Percentiles rank a stretch among this genome's conserved stretches.
These are phyloP conservation scores for Cladosporium sp. DNA, from an alignment of 2,329 filamentous ascomycete genomes.

Conservation along the genomic window DNA sequence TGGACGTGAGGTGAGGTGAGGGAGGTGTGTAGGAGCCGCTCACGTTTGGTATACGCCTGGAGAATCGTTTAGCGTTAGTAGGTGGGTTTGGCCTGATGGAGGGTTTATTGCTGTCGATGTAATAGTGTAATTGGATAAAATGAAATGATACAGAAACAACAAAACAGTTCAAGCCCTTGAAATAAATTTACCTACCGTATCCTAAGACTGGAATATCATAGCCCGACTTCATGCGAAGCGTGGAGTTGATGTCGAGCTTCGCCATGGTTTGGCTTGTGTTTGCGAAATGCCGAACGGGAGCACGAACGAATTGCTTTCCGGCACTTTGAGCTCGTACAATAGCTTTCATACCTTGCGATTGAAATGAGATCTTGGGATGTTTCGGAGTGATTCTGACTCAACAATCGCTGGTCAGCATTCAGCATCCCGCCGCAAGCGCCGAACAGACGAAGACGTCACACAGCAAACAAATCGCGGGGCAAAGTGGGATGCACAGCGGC, in stretches of 20 bases:
- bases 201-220: constrained; percentile 56
- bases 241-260: constrained; percentile 40
- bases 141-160: too few species aligned
- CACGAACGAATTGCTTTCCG: neutral
- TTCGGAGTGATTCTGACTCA: too few species aligned
- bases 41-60: constrained; percentile 33
- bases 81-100: too few species aligned
- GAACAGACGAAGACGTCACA: too few species aligned
- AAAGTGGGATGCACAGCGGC: neutral
- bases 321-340: neutral
- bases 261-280: constrained; percentile 32
- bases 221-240: constrained; percentile 51
- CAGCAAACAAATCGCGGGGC: too few species aligned
- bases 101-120: too few species aligned
- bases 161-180: too few species aligned
- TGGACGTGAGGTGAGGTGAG: constrained; percentile 1
- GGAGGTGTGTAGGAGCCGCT: constrained; percentile 1
- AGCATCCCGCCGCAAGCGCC: too few species aligned
- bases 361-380: neutral
- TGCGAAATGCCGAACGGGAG: neutral
- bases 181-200: constrained; percentile 55
- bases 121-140: too few species aligned
- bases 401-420: too few species aligned
- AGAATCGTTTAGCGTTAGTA: too few species aligned
- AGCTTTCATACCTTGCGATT: constrained; percentile 1